Base-by-base conservation (phyloP, 2,329 filamentous ascomycete species). In the Sclerotinia sclerotiorum region DNA sequence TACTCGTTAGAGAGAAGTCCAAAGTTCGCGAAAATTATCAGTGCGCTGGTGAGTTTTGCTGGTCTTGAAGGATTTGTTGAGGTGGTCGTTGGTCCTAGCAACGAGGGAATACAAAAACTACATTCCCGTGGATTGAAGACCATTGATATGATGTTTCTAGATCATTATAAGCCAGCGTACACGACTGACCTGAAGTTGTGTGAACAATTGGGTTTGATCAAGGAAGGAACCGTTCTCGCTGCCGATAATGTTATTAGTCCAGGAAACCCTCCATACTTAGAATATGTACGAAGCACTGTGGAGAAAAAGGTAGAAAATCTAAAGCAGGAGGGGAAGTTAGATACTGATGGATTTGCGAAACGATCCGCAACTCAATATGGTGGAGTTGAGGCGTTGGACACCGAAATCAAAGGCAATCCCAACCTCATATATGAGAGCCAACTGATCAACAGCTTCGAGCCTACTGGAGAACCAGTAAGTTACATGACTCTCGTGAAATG, bases 91-190 rank as follows among this genome's bases (percentile, higher is more conserved):
- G 92, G 91, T 5, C 82, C 87, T 5, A 90, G 89, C 72, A 86
- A 89, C 69, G 82, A 83, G n/a, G 88, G 87, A 0, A 82, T 94
- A 57, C 82, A 84, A 61, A 84, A 86, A 6, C 81, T 94, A 5
- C n/a, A 60, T 44, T 82, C 81, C 3, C 68, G 64, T 13, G 68
- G 69, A 54, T 17, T 74, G 13, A 67, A 66, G 27, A 70, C 55
- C 13, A 71, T 75, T 44, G 74, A 76, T 44, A 73, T 77, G 74
- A 73, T 77, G 71, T 94, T 95, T 78, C 80, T 95, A 48, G 92
- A 95, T 74, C 92, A 95, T 78, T 89, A 90, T 79, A 94, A 94
- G 78, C 89, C 90, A 0, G 85, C 88, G 0, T 95, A 94, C 77
- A 86, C 85, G 0, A 84, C 85, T 0, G 92, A 95, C 74, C 79